phyloP scores from a whole-genome alignment of 2,329 filamentous ascomycete genomes.

The Cladophialophora bantiana region DNA sequence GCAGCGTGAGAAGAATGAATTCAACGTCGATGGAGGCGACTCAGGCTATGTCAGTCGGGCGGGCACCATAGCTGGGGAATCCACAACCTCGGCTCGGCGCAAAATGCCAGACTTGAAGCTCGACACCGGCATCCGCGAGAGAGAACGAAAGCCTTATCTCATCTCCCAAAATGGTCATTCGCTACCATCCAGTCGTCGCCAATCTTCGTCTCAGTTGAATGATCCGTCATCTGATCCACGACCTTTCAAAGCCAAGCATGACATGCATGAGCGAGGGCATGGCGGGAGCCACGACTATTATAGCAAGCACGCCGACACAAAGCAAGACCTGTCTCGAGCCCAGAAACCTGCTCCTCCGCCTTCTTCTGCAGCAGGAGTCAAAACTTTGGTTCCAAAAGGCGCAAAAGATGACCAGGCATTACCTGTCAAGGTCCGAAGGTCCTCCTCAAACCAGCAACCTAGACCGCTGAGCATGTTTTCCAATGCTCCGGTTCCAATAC shows the following conservation, averaged over 20 bases:
- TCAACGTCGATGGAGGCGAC: conserved; percentile 61
- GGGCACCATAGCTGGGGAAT: conserved; percentile 59
- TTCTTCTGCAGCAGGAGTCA: conserved; percentile 26
- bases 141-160: conserved; percentile 36
- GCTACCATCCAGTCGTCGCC: conserved; percentile 24
- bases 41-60: conserved; percentile 69
- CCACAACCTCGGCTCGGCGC: conserved; percentile 57
- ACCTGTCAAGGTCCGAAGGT: conserved; percentile 19
- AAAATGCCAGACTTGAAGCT: conserved; percentile 49
- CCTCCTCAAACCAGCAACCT: conserved; percentile 22
- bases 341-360: conserved; percentile 24
- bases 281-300: conserved; percentile 49
- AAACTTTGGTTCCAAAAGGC: conserved; percentile 13
- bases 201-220: conserved; percentile 27
- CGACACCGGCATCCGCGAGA: conserved; percentile 44
- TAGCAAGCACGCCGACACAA: conserved; percentile 43
- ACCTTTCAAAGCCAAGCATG: conserved; percentile 21
- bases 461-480: conserved; percentile 29
- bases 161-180: conserved; percentile 18
- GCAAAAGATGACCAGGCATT: conserved; percentile 29
- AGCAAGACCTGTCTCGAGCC: conserved; percentile 19
- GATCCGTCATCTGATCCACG: conserved; percentile 20
- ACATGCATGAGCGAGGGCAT: conserved; percentile 43
- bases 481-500: conserved; percentile 11
- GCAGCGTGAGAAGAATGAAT: conserved; percentile 41